Base-by-base conservation (phyloP, 2,329 filamentous ascomycete genomes). In the Penicillium sumatraense region DNA sequence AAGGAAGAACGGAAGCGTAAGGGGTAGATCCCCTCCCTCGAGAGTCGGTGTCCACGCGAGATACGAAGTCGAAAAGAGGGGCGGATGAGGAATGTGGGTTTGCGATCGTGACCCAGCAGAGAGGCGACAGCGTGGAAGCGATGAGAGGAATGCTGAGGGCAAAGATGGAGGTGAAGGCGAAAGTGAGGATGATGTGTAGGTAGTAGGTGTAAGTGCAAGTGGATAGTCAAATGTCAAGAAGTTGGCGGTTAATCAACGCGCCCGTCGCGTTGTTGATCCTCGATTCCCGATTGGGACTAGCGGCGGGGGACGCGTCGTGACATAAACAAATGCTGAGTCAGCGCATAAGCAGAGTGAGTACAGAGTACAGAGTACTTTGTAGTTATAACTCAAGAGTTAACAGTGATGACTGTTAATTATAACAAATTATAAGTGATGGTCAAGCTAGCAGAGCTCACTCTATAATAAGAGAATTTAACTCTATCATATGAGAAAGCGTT, bases 181-280 rank as follows among this genome's bases (percentile, higher is more conserved):
- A n/a, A n/a, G n/a, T n/a, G n/a, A n/a, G n/a, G n/a, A n/a, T n/a
- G n/a, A n/a, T n/a, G n/a, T n/a, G n/a, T n/a, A n/a, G n/a, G n/a
- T n/a, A n/a, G 11, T 4, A n/a, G 3, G 49, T 49, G 47, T 29
- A 26, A 54, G 40, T 51, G 51, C 27, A 55, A 41, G 41, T 53
- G 51, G 42, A n/a, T n/a, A 52, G 51, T 24, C 27, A 20, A 49
- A 49, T n/a, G n/a, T n/a, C n/a, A n/a, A n/a, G n/a, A n/a, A 35
- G 54, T 35, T 38, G 41, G 41, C 6, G 26, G 23, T 33, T 23
- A 48, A 53, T 57, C 54, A 60, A 64, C 67, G 65, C 61, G 60
- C 62, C 42, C 29, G 54, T 59, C 68, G 68, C 67, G 65, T 70
- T 67, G 61, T 67, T 66, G 68, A 68, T 70, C 69, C 65, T 68